Evolutionary conservation across 257 asterid species (phyloP), one percentile per base, ranked within the genome.

Genomic region (Orobanche coerulescens): DNA sequence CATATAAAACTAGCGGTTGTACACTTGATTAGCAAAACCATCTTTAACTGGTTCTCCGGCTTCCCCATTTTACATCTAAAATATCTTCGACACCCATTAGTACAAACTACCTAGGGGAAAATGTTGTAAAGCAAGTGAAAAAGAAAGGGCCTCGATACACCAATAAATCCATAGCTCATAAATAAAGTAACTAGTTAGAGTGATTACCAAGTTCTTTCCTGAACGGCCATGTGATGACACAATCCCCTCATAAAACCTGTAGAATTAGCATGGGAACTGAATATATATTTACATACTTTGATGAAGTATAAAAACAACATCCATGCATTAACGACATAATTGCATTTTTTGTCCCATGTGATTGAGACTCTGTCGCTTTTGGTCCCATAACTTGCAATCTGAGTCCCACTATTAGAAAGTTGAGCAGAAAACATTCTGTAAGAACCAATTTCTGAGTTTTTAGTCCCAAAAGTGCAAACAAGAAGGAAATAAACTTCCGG

Each of bases 241-340:
- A 23, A 66, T 51, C 24, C 86, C 90, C 53, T 78, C 71, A 25
- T 72, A 73, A 59, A 78, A 83, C 78, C 90, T 83, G 82, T 70
- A 73, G 31, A n/a, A 62, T 23, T 8, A 19, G 57, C 19, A 43
- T 0, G 6, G 62, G 19, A 51, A 52, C 22, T 23, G 53, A 9
- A 14, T 14, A 4, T 18, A 44, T 14, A 44, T 47, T 37, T 25
- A 26, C 23, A 37, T 14, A 10, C 15, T 25, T 3, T 18, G 15
- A 24, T 10, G 5, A 23, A 7, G 2, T 5, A 61, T 16, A 43
- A 18, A 30, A 61, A 6, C 4, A 52, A 36, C 51, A 52, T 51
- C 33, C 67, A 33, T 44, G 28, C 20, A 48, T 63, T 46, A 37
- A 19, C n/a, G 4, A 15, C 11, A 62, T n/a, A n/a, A n/a, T n/a